A percentile compares a stretch with the other conserved stretches of the same genome.
Conservation (phyloP, 805 yeast genomes). For the Myxozyma udenii region DNA sequence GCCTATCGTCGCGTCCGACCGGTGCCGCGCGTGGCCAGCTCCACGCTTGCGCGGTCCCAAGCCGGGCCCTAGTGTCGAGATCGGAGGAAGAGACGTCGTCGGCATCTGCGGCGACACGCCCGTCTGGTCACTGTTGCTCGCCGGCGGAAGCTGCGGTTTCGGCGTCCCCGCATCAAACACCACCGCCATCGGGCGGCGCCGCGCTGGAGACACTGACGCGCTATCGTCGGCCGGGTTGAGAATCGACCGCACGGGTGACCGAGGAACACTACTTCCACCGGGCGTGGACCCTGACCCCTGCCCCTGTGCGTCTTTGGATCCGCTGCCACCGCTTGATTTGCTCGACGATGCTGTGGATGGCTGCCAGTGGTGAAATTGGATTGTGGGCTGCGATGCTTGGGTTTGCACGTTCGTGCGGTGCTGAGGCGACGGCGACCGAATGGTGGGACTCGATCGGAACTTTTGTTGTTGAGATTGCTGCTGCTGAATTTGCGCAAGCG, state of each 20-base stretch:
- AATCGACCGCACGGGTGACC: conserved; percentile 23
- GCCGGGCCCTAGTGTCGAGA: conserved; percentile 12
- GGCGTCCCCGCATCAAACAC: conserved; percentile 17
- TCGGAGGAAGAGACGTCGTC: conserved; percentile 22
- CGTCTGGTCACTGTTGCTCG: background rate
- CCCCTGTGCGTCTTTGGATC: no score
- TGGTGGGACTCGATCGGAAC: background rate
- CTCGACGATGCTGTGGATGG: conserved; percentile 10
- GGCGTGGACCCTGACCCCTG: conserved; percentile 6
- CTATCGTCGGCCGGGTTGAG: conserved; percentile 16
- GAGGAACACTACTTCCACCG: conserved; percentile 19
- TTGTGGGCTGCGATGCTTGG: conserved; percentile 20
- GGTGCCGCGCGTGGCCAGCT: conserved; percentile 27
- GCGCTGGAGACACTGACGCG: conserved; percentile 9
- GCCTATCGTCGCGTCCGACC: conserved; percentile 30
- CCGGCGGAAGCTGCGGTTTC: conserved; percentile 12
- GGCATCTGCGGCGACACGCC: background rate
- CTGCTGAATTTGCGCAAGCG: background rate
- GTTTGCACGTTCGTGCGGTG: background rate
- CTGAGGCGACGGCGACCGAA: background rate
- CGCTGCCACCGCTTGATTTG: conserved; percentile 4
- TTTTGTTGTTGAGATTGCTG: background rate
- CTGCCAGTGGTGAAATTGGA: conserved; percentile 29
- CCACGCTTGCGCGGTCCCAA: conserved; percentile 24
- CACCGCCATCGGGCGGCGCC: conserved; percentile 20